Base-by-base conservation (phyloP, 2,329 filamentous ascomycete species). In the Alternaria triticina region DNA sequence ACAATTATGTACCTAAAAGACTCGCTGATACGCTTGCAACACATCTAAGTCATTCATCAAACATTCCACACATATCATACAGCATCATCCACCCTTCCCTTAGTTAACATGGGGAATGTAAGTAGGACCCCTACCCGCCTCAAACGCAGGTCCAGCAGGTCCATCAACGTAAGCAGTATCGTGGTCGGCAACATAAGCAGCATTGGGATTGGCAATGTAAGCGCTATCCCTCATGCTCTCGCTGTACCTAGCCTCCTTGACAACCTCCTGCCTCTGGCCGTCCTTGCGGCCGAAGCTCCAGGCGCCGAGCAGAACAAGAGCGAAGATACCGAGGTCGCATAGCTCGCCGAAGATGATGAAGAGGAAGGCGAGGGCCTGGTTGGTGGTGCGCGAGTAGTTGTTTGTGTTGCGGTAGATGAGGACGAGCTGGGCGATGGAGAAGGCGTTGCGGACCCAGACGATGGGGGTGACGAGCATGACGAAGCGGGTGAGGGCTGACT, bases 321-420 rank as follows among this genome's bases (percentile, higher is more conserved):
- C 63, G 2, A 70, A 45, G 27, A 70, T 64, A 1, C 61, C 66
- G 8, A 70, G 49, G 15, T 70, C 58, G 25, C 59, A 57, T 3
- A 70, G 36, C 56, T 70, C 62, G 8, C 60, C 66, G 22, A 70
- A 70, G 61, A 70, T 68, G 57, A 70, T 70, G 66, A 70, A 70
- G 17, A 70, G 36, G 45, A 70, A 70, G 1, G 68, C 67, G 4
- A 70, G 60, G 3, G 68, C 68, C 8, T 66, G 64, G 43, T 68
- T 70, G 15, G 68, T 69, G 11, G 62, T 69, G 44, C 64, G 65
- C 7, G 68, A 69, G 61, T 63, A 70, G 23, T 36, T 45, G 30
- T 61, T 66, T 10, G 59, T 47, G 51, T 70, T 46, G 46, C 56
- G 40, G 46, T 69, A 69, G 13, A 70, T 47, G 30, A 69, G 51